phyloP scores from a whole-genome alignment of 73 alveolate species.

The Tetrahymena malaccensis region DNA sequence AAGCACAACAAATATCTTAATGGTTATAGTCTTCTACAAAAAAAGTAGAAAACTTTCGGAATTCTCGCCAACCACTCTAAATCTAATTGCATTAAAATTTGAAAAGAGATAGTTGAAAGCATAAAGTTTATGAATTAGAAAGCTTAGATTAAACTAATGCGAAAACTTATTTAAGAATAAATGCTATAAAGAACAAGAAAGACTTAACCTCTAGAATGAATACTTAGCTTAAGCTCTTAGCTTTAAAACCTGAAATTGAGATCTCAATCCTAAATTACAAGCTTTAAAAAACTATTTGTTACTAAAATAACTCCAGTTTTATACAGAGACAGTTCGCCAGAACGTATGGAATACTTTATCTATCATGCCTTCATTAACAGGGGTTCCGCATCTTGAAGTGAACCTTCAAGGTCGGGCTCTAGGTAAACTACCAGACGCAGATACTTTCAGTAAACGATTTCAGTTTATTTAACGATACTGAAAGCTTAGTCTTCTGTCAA shows the following conservation, averaged over 20 bases:
- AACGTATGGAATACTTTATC: background rate
- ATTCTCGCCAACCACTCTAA: background rate
- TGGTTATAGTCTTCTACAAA: background rate
- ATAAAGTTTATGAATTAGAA: background rate
- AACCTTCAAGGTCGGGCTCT: background rate
- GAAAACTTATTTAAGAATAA: background rate
- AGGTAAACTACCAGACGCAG: background rate
- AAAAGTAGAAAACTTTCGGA: background rate
- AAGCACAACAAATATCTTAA: background rate
- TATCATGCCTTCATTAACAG: background rate
- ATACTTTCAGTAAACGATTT: background rate
- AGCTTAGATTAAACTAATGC: background rate
- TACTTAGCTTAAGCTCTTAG: background rate
- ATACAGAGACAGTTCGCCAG: background rate
- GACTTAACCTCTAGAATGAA: background rate
- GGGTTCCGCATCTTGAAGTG: background rate
- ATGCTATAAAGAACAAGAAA: background rate
- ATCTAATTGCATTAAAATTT: background rate
- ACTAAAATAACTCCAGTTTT: background rate
- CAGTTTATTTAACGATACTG: background rate
- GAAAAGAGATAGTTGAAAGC: background rate
- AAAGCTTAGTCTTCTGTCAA: background rate
- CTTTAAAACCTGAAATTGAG: background rate
- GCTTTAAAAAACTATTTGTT: background rate
- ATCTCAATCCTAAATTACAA: background rate